Evolutionary conservation across 2,329 filamentous ascomycete genomes (phyloP).

Genomic region (Chaetomium sp.): DNA sequence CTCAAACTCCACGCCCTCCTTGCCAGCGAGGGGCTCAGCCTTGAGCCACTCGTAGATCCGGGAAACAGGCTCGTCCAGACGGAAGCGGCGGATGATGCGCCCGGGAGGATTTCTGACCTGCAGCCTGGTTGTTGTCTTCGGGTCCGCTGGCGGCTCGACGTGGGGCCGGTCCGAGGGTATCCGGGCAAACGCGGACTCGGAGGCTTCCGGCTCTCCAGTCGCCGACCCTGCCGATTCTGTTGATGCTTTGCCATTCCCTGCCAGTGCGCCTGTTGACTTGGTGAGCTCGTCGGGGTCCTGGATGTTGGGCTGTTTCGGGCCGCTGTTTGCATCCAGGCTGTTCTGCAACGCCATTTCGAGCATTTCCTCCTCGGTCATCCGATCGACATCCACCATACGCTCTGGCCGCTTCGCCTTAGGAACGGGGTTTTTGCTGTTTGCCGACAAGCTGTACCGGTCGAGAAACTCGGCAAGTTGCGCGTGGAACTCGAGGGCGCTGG

Average conservation of each 20-base stretch:
- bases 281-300: constrained; percentile 89
- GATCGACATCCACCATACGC: constrained; percentile 69
- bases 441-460: constrained; percentile 90
- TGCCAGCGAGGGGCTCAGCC: constrained; percentile 78
- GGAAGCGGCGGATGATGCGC: constrained; percentile 85
- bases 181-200: constrained; percentile 58
- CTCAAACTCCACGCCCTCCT: constrained; percentile 78
- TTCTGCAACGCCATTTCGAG: constrained; percentile 90
- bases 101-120: constrained; percentile 88
- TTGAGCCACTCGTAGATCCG: constrained; percentile 97
- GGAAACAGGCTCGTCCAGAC: constrained; percentile 71
- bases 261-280: constrained; percentile 52
- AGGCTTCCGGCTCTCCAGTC: constrained; percentile 41
- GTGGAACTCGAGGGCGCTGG: constrained; percentile 76
- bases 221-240: constrained; percentile 38
- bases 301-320: constrained; percentile 53
- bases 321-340: constrained; percentile 66
- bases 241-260: constrained; percentile 33
- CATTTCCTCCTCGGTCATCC: constrained; percentile 98
- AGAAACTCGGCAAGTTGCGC: constrained; percentile 93
- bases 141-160: constrained; percentile 71
- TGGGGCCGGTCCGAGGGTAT: constrained; percentile 77
- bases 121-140: constrained; percentile 77
- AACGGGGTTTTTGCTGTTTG: constrained; percentile 90
- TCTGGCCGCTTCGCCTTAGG: constrained; percentile 72